Base-by-base conservation (phyloP, 2,329 filamentous ascomycete genomes). In the Achaetomium macrosporum region DNA sequence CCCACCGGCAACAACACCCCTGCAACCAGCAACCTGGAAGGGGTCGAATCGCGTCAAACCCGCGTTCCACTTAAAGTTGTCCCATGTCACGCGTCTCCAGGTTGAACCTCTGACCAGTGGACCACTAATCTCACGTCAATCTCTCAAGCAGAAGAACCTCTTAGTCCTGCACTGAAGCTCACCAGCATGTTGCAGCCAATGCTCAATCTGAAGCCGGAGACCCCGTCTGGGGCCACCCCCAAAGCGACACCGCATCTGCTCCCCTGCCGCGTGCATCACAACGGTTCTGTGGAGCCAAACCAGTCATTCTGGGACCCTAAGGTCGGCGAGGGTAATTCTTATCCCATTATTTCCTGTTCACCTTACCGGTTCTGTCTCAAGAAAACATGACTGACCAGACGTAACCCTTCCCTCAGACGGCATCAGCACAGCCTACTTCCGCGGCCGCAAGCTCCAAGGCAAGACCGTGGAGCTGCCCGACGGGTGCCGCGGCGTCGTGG, bases 251-350 rank as follows among this genome's bases (percentile, higher is more conserved):
- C 85, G 4, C 85, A 96, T 64, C 72, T 96, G 17, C 76, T 96
- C 13, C 90, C 91, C 3, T 93, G 88, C 63, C 81, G 82, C 50
- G 82, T 96, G 64, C 79, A 91, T 62, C 85, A 95, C 68, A 82
- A 87, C 61, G 91, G 91, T 1, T 76, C 83, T 1, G 74, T 92
- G 50, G 78, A 83, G 47, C 74, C 82, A 1, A 73, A 79, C 5
- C 69, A 79, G 19, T 74, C 82, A 41, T 90, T 88, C 66, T 96
- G 90, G 90, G 76, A 72, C 6, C 87, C 88, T 0, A 69, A 65
- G 10, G 36, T 53, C 19, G 49, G 44, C 41, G 42, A 58, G 37
- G 63, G 65, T 65, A 56, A 46, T 47, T 12, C 33, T 35, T 33
- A 30, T 8, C 5, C 19, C 35, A 1, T 13, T 19, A 7, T 17